Evolutionary conservation across 2,329 filamentous ascomycete genomes (phyloP).

Genomic region (Samsoniella hepiali): DNA sequence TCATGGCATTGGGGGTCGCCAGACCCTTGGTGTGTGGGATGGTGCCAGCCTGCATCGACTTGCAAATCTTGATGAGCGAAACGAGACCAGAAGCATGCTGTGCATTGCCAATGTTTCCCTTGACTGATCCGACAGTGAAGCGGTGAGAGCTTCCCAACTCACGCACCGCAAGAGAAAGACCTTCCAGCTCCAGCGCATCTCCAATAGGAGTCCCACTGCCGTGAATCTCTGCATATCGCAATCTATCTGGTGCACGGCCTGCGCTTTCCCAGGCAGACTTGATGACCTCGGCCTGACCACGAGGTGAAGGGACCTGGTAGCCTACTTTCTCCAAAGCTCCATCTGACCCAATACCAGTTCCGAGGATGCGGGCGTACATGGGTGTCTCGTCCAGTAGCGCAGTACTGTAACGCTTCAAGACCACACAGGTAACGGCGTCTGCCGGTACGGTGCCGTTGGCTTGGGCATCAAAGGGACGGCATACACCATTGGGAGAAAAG

Average conservation of each 20-base stretch:
- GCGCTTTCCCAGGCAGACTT: constrained; percentile 18
- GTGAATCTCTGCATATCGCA: constrained; percentile 20
- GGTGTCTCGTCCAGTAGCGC: constrained; percentile 1
- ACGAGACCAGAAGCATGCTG: constrained; percentile 20
- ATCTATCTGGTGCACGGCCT: not conserved
- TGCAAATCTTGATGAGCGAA: constrained; percentile 21
- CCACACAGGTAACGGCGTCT: constrained; percentile 16
- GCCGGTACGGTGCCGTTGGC: constrained; percentile 18
- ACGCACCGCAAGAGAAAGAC: constrained; percentile 15
- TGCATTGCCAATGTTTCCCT: constrained; percentile 21
- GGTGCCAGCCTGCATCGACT: constrained; percentile 42
- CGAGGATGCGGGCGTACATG: constrained; percentile 19
- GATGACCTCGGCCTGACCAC: constrained; percentile 20
- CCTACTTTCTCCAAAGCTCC: constrained; percentile 20
- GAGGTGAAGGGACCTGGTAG: constrained; percentile 5
- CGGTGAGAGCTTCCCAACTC: constrained; percentile 2
- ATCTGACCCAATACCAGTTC: constrained; percentile 18
- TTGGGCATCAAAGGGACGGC: constrained; percentile 17
- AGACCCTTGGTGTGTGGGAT: constrained; percentile 64
- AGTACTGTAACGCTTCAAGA: constrained; percentile 11
- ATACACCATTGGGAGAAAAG: constrained; percentile 15
- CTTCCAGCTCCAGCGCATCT: constrained; percentile 20
- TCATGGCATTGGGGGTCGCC: constrained; percentile 59
- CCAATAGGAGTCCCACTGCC: constrained; percentile 21
- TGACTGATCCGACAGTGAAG: constrained; percentile 18